Conservation (phyloP, 495 filamentous ascomycete genomes). For the Glarea lozoyensis region DNA sequence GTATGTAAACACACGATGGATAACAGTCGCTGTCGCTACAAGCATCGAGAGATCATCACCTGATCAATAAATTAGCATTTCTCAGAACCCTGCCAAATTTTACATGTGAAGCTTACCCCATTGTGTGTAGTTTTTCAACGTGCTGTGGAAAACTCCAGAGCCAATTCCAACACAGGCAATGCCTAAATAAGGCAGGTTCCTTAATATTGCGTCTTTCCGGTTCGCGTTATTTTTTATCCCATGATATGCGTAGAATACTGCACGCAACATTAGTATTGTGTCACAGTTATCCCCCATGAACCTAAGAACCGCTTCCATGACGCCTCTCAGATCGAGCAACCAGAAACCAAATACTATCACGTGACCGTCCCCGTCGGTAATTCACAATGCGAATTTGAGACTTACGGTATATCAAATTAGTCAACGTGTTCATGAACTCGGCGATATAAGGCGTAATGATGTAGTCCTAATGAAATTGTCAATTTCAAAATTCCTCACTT, state of each 20-base stretch:
- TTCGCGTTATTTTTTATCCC: slow-evolving; percentile 25
- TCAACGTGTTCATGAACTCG: slow-evolving; percentile 49
- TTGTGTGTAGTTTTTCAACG: slow-evolving; percentile 44
- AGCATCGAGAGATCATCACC: slow-evolving; percentile 50
- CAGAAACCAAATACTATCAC: no score
- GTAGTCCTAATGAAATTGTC: slow-evolving; percentile 46
- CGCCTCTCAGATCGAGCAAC: no score
- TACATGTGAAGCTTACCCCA: slow-evolving; percentile 33
- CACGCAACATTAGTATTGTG: no score
- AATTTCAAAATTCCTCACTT: no score
- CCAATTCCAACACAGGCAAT: slow-evolving; percentile 49
- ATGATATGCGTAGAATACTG: slow-evolving; percentile 31
- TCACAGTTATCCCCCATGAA: no score
- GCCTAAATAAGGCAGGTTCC: slow-evolving; percentile 36
- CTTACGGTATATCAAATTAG: slow-evolving; percentile 41
- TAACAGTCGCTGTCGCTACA: slow-evolving; percentile 37
- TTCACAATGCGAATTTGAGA: no score
- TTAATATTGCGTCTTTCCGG: slow-evolving; percentile 20
- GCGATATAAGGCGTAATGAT: slow-evolving; percentile 43
- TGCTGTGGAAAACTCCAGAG: slow-evolving; percentile 42
- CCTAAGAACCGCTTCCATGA: no score
- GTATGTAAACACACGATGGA: slow-evolving; percentile 42
- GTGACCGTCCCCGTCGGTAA: no score
- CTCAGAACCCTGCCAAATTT: no score
- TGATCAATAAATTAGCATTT: slow-evolving; percentile 9